Conservation (phyloP, 352 stramenopile genomes). For the Phytophthora colocasiae region DNA sequence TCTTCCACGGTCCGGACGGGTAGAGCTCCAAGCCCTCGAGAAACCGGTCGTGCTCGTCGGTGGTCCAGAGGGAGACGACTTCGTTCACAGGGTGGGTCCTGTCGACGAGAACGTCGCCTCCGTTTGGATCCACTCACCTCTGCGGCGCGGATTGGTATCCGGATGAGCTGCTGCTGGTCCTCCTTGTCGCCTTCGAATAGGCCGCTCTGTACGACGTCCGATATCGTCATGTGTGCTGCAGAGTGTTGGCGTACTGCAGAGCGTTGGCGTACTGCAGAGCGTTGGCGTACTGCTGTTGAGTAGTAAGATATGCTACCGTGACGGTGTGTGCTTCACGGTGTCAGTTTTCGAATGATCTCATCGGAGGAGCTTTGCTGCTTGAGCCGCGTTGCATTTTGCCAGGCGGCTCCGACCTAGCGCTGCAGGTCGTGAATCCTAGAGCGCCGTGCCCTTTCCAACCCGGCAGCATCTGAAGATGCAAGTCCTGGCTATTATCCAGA, state of each 20-base stretch:
- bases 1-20: constrained; percentile 35
- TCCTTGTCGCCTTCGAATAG: constrained; percentile 30
- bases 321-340: constrained; percentile 13
- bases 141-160: constrained; percentile 24
- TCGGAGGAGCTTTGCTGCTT: not conserved
- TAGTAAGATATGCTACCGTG: not conserved
- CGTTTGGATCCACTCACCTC: constrained; percentile 11
- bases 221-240: constrained; percentile 27
- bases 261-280: not conserved
- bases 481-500: constrained; percentile 36
- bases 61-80: constrained; percentile 41
- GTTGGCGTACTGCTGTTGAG: constrained; percentile 2
- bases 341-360: constrained; percentile 26
- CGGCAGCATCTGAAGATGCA: constrained; percentile 24
- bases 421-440: not conserved
- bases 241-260: too few relatives aligned
- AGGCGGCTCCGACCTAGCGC: constrained; percentile 11
- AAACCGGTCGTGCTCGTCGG: constrained; percentile 48
- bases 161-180: constrained; percentile 32
- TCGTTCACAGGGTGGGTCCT: constrained; percentile 26
- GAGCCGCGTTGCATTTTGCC: constrained; percentile 26
- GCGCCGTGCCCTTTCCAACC: constrained; percentile 19
- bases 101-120: constrained; percentile 17
- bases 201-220: constrained; percentile 24
- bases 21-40: constrained; percentile 47